Evolutionary conservation across 805 yeast species (phyloP).

Genomic region (Zygosaccharomyces lentus): DNA sequence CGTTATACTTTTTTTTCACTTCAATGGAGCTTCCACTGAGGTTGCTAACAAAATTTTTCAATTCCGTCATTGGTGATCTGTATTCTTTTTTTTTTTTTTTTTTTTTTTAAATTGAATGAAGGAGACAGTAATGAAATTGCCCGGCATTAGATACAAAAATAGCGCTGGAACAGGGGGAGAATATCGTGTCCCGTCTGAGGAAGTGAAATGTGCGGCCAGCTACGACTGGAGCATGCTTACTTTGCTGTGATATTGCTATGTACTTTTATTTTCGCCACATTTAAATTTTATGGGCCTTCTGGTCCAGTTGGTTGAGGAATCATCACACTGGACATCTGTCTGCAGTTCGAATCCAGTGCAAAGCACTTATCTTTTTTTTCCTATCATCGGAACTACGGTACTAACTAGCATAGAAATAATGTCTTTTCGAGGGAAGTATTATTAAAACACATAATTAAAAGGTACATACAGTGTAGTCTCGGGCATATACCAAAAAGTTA

Average conservation of each 20-base stretch:
- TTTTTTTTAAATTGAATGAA: too few relatives aligned
- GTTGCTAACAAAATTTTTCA: conserved; percentile 12
- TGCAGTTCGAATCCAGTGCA: conserved; percentile 19
- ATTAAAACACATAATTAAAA: conserved; percentile 1
- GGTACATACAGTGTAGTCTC: not conserved
- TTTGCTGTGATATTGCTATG: too few relatives aligned
- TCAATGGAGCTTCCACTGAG: not conserved
- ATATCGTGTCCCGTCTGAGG: too few relatives aligned
- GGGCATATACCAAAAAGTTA: not conserved
- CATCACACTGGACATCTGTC: conserved; percentile 12
- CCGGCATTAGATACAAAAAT: too few relatives aligned
- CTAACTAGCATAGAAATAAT: not conserved
- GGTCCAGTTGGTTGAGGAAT: conserved; percentile 16
- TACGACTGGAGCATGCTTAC: too few relatives aligned
- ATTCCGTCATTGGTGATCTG: not conserved
- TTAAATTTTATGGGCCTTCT: conserved; percentile 7
- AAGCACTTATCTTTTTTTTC: conserved; percentile 8
- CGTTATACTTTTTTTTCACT: not conserved
- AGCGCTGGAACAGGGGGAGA: too few relatives aligned
- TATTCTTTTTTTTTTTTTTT: not conserved
- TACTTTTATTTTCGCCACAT: too few relatives aligned
- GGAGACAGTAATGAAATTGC: too few relatives aligned
- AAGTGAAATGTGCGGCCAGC: too few relatives aligned
- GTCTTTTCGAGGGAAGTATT: not conserved
- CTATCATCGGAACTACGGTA: too few relatives aligned